Percentiles rank a stretch among this genome's conserved stretches.
phyloP scores from a whole-genome alignment of 306 rosid species.

The Rosa multiflora region DNA sequence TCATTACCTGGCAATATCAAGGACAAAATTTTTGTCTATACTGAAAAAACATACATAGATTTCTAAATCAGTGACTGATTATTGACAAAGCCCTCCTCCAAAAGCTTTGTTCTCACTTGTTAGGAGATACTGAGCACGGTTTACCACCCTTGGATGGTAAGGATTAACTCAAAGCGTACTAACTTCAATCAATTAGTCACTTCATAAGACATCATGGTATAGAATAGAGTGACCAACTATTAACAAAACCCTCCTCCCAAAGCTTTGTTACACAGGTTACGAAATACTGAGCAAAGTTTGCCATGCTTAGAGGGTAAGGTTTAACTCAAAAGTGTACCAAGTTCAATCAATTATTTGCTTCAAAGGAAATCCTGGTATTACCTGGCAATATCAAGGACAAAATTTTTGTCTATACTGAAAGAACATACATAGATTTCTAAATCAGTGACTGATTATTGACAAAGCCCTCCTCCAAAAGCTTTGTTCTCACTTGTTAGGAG shows the following conservation, averaged over 20 bases:
- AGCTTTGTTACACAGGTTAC: neutral
- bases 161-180: neutral
- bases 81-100: conserved; percentile 1
- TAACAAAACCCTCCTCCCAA: neutral
- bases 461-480: neutral
- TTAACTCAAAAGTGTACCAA: neutral
- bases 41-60: neutral
- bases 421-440: neutral
- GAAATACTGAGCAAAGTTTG: too few relatives aligned
- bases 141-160: neutral
- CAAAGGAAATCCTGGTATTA: neutral
- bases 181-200: neutral
- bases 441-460: neutral
- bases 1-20: neutral
- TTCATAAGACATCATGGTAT: neutral
- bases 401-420: neutral
- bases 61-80: neutral
- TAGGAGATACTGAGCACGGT: neutral
- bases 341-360: neutral
- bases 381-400: neutral
- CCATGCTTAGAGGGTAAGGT: neutral
- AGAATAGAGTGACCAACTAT: neutral
- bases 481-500: neutral
- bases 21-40: too few relatives aligned
- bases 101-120: neutral